phyloP scores from a whole-genome alignment of 495 filamentous ascomycete species.

The Neurospora cerealis region DNA sequence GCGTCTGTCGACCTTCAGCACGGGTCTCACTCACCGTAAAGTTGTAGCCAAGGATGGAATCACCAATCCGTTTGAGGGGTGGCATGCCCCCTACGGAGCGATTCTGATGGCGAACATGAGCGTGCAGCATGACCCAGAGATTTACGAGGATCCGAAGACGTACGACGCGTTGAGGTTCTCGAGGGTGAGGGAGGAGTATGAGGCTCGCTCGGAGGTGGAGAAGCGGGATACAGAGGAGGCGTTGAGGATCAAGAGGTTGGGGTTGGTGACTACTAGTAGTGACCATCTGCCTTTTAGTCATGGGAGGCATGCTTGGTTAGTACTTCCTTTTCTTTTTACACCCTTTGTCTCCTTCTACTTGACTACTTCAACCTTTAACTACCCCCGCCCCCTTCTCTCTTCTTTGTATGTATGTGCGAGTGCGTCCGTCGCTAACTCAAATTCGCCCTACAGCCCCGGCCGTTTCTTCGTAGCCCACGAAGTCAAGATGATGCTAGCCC shows the following conservation, averaged over 20 bases:
- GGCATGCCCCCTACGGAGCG: conserved; percentile 23
- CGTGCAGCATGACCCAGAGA: conserved; percentile 22
- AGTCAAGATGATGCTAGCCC: conserved; percentile 32
- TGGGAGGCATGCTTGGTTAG: conserved; percentile 29
- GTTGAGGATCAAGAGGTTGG: conserved; percentile 16
- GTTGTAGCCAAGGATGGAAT: conserved; percentile 25
- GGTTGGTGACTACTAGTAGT: conserved; percentile 28
- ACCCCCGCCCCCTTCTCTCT: no score
- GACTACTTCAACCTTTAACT: no score
- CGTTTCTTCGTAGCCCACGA: conserved; percentile 36
- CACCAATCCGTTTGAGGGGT: conserved; percentile 22
- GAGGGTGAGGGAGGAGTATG: conserved; percentile 19
- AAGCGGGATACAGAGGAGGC: conserved; percentile 14
- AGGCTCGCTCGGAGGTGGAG: conserved; percentile 13
- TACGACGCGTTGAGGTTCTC: conserved; percentile 27
- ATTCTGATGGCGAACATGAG: conserved; percentile 22
- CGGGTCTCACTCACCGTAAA: conserved; percentile 23
- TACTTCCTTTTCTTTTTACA: neutral
- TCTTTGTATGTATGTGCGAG: no score
- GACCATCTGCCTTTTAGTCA: conserved; percentile 27
- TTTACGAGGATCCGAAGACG: conserved; percentile 20
- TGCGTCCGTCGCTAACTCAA: no score
- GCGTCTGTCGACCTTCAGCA: conserved; percentile 22
- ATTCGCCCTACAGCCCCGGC: conserved; percentile 31
- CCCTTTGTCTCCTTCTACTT: no score